Conservation (phyloP, 179 eudicot genomes). For the Corrigiola litoralis region DNA sequence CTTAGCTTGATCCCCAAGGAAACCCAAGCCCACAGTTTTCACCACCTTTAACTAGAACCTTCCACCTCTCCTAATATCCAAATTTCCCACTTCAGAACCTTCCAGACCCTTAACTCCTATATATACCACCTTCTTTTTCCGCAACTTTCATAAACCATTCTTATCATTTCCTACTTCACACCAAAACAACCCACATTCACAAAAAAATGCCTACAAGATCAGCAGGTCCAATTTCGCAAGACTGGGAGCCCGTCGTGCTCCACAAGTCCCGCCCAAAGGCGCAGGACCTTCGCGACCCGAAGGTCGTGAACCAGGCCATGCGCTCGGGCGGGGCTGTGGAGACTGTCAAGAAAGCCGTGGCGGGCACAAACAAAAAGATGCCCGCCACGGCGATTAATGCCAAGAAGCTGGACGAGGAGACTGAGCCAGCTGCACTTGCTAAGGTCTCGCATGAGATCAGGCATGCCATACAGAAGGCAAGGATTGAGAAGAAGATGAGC, state of each 20-base stretch:
- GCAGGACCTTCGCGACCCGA: slow-evolving; percentile 52
- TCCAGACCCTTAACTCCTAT: slow-evolving; percentile 9
- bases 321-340: slow-evolving; percentile 51
- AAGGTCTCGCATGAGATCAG: slow-evolving; percentile 46
- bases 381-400: slow-evolving; percentile 37
- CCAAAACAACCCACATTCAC: not conserved
- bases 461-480: slow-evolving; percentile 56
- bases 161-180: too few relatives aligned
- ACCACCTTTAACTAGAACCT: slow-evolving; percentile 18
- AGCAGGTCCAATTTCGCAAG: slow-evolving; percentile 44
- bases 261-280: slow-evolving; percentile 49
- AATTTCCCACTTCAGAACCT: slow-evolving; percentile 7
- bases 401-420: slow-evolving; percentile 60
- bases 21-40: not conserved
- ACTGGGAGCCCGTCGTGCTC: slow-evolving; percentile 70
- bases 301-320: slow-evolving; percentile 58
- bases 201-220: slow-evolving; percentile 41
- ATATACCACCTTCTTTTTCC: slow-evolving; percentile 3
- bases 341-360: slow-evolving; percentile 53
- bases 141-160: not conserved
- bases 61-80: not conserved
- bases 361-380: slow-evolving; percentile 47
- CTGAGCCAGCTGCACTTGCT: slow-evolving; percentile 50
- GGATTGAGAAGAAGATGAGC: slow-evolving; percentile 73
- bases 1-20: slow-evolving; percentile 12